Percentiles rank a stretch among this genome's conserved stretches.
phyloP scores from a whole-genome alignment of 768 basidiomycete genomes.

The Leccinum rimulosum region DNA sequence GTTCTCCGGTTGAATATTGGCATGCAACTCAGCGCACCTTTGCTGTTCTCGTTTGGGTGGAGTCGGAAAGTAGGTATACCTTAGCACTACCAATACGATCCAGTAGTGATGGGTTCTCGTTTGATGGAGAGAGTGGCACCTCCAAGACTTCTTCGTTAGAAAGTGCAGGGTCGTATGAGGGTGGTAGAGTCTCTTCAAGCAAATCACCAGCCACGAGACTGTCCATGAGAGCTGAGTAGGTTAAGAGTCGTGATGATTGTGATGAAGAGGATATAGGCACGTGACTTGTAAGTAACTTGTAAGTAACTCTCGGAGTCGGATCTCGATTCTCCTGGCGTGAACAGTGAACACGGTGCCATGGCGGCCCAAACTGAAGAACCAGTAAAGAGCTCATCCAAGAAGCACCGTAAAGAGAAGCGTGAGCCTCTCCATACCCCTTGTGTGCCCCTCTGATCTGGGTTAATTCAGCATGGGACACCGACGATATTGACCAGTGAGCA shows the following conservation, averaged over 20 bases:
- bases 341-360: constrained; percentile 15
- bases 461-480: constrained; percentile 91
- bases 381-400: constrained; percentile 78
- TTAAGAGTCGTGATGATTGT: background rate
- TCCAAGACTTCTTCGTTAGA: constrained; percentile 57
- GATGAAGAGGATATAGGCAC: constrained; percentile 7
- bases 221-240: constrained; percentile 42
- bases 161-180: constrained; percentile 52
- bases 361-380: constrained; percentile 31
- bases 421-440: constrained; percentile 29
- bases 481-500: constrained; percentile 96
- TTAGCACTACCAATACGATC: constrained; percentile 70
- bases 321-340: too few relatives aligned
- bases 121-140: constrained; percentile 27
- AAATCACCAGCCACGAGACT: constrained; percentile 37
- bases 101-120: constrained; percentile 39
- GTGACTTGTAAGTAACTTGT: constrained; percentile 11
- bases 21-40: constrained; percentile 67
- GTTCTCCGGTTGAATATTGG: constrained; percentile 35
- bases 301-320: background rate
- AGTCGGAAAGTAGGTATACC: constrained; percentile 76
- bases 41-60: constrained; percentile 53
- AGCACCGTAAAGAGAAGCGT: constrained; percentile 95
- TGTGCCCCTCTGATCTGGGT: constrained; percentile 14
- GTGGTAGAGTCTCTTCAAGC: constrained; percentile 31